Percentiles rank a stretch among this genome's conserved stretches.
Conservation (phyloP, 2,329 filamentous ascomycete species). For the Calonectria leucothoes region DNA sequence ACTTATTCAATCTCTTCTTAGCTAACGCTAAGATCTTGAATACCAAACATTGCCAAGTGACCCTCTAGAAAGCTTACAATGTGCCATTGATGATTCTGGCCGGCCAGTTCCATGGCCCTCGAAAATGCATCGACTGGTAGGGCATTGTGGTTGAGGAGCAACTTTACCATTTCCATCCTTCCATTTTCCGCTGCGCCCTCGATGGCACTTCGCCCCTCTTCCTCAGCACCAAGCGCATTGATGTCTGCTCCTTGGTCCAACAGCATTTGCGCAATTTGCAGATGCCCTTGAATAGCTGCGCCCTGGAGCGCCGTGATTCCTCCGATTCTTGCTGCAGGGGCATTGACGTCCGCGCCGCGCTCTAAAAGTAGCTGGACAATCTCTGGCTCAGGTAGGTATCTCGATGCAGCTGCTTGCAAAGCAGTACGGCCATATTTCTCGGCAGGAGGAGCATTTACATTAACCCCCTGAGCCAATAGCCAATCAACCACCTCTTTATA, state of each 20-base stretch:
- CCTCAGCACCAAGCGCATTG: background rate
- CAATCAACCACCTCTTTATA: background rate
- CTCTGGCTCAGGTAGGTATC: background rate
- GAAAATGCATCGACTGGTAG: background rate
- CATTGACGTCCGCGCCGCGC: background rate
- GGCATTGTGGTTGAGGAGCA: background rate
- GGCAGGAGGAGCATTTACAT: background rate
- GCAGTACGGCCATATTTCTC: constrained; percentile 1
- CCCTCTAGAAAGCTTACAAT: background rate
- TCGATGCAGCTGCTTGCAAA: background rate
- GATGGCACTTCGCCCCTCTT: constrained; percentile 6
- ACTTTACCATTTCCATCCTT: constrained; percentile 12
- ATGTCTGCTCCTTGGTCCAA: background rate
- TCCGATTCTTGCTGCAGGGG: background rate
- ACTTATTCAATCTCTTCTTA: too few species aligned
- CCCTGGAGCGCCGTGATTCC: constrained; percentile 16
- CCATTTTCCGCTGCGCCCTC: constrained; percentile 22
- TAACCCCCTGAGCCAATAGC: background rate
- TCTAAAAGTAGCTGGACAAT: background rate
- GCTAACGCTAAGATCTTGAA: too few species aligned
- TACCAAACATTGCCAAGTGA: too few species aligned
- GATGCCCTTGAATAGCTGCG: background rate
- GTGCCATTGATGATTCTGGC: background rate
- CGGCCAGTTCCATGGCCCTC: constrained; percentile 2
- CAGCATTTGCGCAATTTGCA: background rate